phyloP scores from a whole-genome alignment of 345 rosid genomes.

The Mallotus nudiflorus region DNA sequence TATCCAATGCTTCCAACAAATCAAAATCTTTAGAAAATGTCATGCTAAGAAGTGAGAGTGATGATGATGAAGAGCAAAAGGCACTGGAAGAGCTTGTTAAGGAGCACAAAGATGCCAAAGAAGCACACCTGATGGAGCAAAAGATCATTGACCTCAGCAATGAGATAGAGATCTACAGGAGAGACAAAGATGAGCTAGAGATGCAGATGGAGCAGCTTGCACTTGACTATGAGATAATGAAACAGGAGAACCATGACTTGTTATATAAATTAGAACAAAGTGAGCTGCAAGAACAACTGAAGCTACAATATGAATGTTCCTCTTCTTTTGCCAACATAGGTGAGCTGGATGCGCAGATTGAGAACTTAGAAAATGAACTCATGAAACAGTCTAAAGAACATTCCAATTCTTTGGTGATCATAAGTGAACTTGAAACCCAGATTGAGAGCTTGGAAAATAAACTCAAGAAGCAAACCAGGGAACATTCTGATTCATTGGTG shows the following conservation, averaged over 20 bases:
- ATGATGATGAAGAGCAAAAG: slow-evolving; percentile 83
- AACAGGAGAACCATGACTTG: slow-evolving; percentile 77
- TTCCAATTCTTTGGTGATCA: slow-evolving; percentile 33
- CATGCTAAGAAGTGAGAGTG: slow-evolving; percentile 40
- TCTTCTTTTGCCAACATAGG: slow-evolving; percentile 35
- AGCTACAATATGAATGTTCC: slow-evolving; percentile 70
- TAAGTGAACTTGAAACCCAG: slow-evolving; percentile 47
- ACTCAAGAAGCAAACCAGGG: slow-evolving; percentile 30
- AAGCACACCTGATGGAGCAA: slow-evolving; percentile 58
- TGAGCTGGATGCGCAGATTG: slow-evolving; percentile 27
- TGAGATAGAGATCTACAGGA: slow-evolving; percentile 73
- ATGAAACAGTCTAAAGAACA: slow-evolving; percentile 24
- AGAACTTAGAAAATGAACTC: slow-evolving; percentile 26
- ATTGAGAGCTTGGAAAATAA: slow-evolving; percentile 30
- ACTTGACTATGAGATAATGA: slow-evolving; percentile 90
- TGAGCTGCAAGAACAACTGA: slow-evolving; percentile 72
- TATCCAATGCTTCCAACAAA: slow-evolving; percentile 29
- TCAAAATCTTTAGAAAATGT: slow-evolving; percentile 29
- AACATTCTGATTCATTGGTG: slow-evolving; percentile 29
- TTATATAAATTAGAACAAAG: slow-evolving; percentile 82
- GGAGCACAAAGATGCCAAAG: slow-evolving; percentile 57
- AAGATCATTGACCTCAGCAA: slow-evolving; percentile 60
- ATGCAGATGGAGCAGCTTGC: slow-evolving; percentile 95
- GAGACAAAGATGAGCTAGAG: slow-evolving; percentile 87
- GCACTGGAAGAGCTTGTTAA: slow-evolving; percentile 82